Base-by-base conservation (phyloP, 495 filamentous ascomycete species). In the Neurospora tetraspora region DNA sequence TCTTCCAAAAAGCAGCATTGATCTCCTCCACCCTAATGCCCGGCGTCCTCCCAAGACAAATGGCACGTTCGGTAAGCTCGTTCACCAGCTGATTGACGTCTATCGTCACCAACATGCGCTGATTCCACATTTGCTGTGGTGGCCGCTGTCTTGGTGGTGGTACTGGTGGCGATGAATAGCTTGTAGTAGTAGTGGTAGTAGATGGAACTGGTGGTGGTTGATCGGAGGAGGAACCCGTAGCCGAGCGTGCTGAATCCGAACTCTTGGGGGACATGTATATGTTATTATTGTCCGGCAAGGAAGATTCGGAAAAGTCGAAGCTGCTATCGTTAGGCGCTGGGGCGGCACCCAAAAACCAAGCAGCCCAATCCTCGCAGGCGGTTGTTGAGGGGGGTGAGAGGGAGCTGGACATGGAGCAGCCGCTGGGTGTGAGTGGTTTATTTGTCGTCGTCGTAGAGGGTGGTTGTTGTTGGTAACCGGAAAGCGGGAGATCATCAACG, bases 31-130 rank as follows among this genome's bases (percentile, higher is more conserved):
- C 83, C 43, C 84, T 84, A 68, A 90, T 89, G 2, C 90, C 91
- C 5, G 91, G 90, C 3, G 87, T 77, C 12, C 88, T 81, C 0
- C 90, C 91, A 0, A 92, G 82, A 79, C 91, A 92, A 0, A 88
- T 84, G 5, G 79, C 85, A 31, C 74, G 36, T 1, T 71, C 68
- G 1, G 74, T 76, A n/a, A 83, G 36, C 71, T 78, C 81, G 79
- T 23, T 70, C 20, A 81, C 73, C 4, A 82, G 61, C 53, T 23
- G 20, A 1, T 73, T 71, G 1, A 81, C 77, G 72, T 83, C 76
- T 8, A 83, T n/a, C 10, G 76, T 73, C 11, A 81, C 75, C 38
- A 71, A 14, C 53, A 65, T 65, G 6, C 53, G 53, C 10, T 65
- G 27, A 65, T 65, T 65, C 53, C 53, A 65, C 27, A 65, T 18